Conservation (phyloP, 139 green algal genomes). For the Marvania coccoides region DNA sequence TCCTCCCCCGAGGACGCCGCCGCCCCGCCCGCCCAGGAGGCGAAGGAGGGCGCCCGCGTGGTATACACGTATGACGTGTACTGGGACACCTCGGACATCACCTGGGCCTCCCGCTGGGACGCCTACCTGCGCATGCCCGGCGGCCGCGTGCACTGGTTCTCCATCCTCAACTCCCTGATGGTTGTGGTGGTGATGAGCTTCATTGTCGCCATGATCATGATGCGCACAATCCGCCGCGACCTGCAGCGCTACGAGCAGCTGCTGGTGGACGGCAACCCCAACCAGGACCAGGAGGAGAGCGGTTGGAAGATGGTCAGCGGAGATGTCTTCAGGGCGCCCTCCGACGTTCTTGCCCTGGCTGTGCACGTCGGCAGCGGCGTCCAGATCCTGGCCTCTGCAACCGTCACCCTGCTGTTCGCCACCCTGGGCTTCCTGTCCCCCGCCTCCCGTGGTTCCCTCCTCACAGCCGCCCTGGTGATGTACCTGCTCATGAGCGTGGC, state of each 20-base stretch:
- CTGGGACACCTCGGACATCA: conserved; percentile 73
- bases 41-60: conserved; percentile 50
- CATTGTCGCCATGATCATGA: conserved; percentile 86
- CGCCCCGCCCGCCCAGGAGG: conserved; percentile 45
- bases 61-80: conserved; percentile 89
- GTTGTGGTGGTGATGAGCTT: conserved; percentile 89
- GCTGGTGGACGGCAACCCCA: conserved; percentile 57
- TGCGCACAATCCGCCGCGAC: conserved; percentile 84
- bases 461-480: conserved; percentile 74
- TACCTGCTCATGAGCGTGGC: conserved; percentile 72
- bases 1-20: conserved; percentile 31
- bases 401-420: conserved; percentile 84
- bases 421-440: conserved; percentile 91
- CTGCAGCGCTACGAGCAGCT: conserved; percentile 87
- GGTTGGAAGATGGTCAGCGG: conserved; percentile 96
- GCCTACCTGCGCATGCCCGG: conserved; percentile 91
- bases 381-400: conserved; percentile 70
- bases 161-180: conserved; percentile 91
- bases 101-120: conserved; percentile 91
- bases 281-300: conserved; percentile 70
- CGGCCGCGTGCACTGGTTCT: conserved; percentile 91
- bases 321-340: conserved; percentile 86
- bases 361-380: conserved; percentile 72
- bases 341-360: conserved; percentile 41
- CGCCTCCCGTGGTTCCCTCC: conserved; percentile 75